Evolutionary conservation across 352 stramenopile species (phyloP), one percentile per base, ranked within the genome.

Genomic region (Phytophthora megakarya): DNA sequence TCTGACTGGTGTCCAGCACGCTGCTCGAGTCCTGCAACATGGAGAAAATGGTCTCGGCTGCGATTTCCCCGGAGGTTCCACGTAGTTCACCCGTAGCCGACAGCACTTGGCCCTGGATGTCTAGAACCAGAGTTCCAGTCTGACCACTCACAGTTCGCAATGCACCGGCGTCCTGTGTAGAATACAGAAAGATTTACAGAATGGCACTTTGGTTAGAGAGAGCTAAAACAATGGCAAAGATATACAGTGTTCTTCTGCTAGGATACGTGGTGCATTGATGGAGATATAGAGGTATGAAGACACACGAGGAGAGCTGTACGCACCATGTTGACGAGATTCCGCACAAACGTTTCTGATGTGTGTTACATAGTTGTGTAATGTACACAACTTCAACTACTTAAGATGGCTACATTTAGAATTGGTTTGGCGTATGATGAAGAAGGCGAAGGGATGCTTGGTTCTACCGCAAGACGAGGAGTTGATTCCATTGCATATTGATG

Each of bases 11-110:
- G 11, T 92, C 76, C 42, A 89, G 59, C 30, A 89, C 75, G 55
- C 76, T 77, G 33, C 63, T 75, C n/a, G 82, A 76, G 62, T 91
- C 80, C 73, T 89, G 52, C 16, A 92, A 70, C 65, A 92, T 89
- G 4, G 81, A 84, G 55, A 83, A 84, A 30, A 94, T 75, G 19
- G 71, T 78, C 40, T 89, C 76, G 13, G 75, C 78, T 32, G 76
- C 80, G 37, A 75, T 69, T 18, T 90, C 80, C 42, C 81, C 83
- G 2, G 66, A 69, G 5, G 65, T 68, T 18, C 80, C 83, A 35
- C 67, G 60, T 3, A 94, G 54, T 43, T 92, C 78, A 9, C 85
- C 85, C 3, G 85, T 85, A 21, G 76, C 72, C 8, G 81, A 89
- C 10, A 90, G 65, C 42, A 94, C 78, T 50, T 80, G 71, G 25